Evolutionary conservation across 1,284 basidiomycete genomes (phyloP).

Genomic region (Sutorius eximius): DNA sequence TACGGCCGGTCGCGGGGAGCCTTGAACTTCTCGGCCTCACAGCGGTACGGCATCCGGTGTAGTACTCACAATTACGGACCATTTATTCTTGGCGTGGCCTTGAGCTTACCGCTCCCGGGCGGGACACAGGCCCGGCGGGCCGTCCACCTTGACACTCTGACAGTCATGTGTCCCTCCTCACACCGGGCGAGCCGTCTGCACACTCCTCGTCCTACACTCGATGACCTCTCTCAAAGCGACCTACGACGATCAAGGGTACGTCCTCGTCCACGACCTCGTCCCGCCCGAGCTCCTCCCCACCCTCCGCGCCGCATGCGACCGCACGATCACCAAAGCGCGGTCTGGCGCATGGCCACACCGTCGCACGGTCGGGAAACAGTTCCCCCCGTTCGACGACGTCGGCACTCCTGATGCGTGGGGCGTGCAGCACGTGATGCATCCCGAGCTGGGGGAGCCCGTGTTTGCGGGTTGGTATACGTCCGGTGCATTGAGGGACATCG

Average conservation of each 20-base stretch:
- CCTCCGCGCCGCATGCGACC: constrained; percentile 54
- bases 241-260: constrained; percentile 74
- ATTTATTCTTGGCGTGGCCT: no score
- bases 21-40: no score
- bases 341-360: constrained; percentile 65
- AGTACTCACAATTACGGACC: no score
- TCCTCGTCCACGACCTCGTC: constrained; percentile 67
- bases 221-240: constrained; percentile 27
- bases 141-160: neutral
- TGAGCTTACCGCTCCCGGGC: neutral
- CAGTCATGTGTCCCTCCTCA: neutral
- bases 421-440: constrained; percentile 80
- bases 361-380: constrained; percentile 78
- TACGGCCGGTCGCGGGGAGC: no score
- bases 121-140: neutral
- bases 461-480: constrained; percentile 74
- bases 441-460: constrained; percentile 56
- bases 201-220: neutral
- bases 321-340: constrained; percentile 57
- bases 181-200: neutral
- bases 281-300: constrained; percentile 39
- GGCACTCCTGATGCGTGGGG: constrained; percentile 71
- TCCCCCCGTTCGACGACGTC: constrained; percentile 65
- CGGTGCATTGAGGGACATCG: constrained; percentile 50
- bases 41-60: no score